These are phyloP conservation scores for Tillandsia leiboldiana DNA, from an alignment of 176 grass and related monocot genomes.

Conservation along the genomic window DNA sequence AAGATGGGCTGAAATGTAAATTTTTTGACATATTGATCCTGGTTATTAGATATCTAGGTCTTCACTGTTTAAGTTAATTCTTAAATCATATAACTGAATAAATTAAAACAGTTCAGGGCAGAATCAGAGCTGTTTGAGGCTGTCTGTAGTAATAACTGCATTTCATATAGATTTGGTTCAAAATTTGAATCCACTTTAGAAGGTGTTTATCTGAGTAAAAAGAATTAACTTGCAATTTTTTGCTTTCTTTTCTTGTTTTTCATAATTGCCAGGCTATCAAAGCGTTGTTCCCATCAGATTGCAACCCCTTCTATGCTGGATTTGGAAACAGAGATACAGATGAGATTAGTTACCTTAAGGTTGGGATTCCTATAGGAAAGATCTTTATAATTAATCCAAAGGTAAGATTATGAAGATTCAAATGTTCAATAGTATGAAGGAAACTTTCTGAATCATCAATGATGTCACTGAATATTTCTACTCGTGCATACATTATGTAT, in stretches of 20 bases:
- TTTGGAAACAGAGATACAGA: slow-evolving; percentile 95
- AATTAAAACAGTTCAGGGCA: too few relatives aligned
- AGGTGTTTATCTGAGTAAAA: background rate
- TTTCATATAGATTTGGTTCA: background rate
- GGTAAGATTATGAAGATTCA: slow-evolving; percentile 24
- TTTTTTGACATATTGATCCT: too few relatives aligned
- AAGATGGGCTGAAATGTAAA: too few relatives aligned
- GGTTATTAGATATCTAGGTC: too few relatives aligned
- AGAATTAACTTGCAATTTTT: slow-evolving; percentile 17
- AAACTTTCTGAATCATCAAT: background rate
- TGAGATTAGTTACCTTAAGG: slow-evolving; percentile 89
- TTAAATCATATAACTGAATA: too few relatives aligned
- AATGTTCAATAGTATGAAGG: background rate
- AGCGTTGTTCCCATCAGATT: slow-evolving; percentile 75
- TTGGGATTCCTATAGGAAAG: slow-evolving; percentile 89
- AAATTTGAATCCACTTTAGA: background rate
- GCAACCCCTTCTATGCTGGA: slow-evolving; percentile 95
- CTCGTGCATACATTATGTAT: background rate
- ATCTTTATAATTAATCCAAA: slow-evolving; percentile 99
- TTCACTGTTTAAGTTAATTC: too few relatives aligned
- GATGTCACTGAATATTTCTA: background rate
- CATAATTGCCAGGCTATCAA: slow-evolving; percentile 46
- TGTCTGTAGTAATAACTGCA: background rate
- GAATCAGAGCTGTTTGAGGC: too few relatives aligned
- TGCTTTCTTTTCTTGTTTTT: slow-evolving; percentile 10